Evolutionary conservation across 352 stramenopile species (phyloP).

Genomic region (Phytophthora quininea): DNA sequence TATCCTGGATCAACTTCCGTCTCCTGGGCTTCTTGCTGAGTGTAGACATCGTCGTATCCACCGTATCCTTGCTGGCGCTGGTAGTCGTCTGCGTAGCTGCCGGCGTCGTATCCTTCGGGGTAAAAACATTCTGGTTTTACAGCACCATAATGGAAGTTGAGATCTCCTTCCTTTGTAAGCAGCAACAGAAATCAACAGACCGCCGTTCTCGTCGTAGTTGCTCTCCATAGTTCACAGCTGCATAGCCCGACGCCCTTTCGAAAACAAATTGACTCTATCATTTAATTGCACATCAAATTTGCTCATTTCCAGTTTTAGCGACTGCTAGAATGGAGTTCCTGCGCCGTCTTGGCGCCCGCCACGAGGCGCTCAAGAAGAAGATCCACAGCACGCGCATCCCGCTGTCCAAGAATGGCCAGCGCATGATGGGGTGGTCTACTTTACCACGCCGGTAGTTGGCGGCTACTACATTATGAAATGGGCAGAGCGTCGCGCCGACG

Average conservation of each 20-base stretch:
- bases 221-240: not conserved
- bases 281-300: not conserved
- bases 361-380: constrained; percentile 91
- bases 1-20: not conserved
- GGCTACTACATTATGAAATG: constrained; percentile 95
- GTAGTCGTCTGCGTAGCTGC: constrained; percentile 21
- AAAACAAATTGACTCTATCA: not conserved
- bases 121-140: constrained; percentile 2
- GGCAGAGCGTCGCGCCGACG: constrained; percentile 69
- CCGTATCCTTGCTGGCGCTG: constrained; percentile 12
- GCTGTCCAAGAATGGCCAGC: constrained; percentile 86
- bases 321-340: constrained; percentile 73
- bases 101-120: constrained; percentile 23
- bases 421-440: constrained; percentile 91
- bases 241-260: not conserved
- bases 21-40: constrained; percentile 9
- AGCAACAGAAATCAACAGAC: not conserved
- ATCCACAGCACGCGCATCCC: constrained; percentile 93
- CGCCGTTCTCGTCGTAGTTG: not conserved
- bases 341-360: constrained; percentile 68
- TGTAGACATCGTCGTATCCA: constrained; percentile 12
- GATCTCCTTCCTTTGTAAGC: not conserved
- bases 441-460: constrained; percentile 84
- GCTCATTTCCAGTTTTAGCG: not conserved
- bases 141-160: too few species aligned